Evolutionary conservation across 192 early-diverging fungal species (phyloP).

Genomic region (Phycomyces blakesleeanus): DNA sequence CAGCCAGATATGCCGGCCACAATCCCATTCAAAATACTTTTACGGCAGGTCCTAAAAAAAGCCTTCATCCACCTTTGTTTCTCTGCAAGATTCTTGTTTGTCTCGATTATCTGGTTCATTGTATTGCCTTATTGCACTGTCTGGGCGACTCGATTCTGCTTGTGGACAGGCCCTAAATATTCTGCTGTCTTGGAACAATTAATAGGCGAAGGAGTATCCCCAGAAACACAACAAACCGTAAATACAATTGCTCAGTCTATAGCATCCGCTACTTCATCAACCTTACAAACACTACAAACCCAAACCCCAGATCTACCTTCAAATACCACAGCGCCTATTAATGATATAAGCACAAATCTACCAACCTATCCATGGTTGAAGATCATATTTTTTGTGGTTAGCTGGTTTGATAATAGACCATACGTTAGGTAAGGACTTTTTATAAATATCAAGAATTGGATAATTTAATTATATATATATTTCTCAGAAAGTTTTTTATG

Average conservation of each 20-base stretch:
- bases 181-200: neutral
- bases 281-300: too few species aligned
- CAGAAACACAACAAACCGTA: neutral
- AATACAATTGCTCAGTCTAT: neutral
- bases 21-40: constrained; percentile 58
- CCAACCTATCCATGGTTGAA: neutral
- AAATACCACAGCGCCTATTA: neutral
- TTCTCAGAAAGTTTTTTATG: constrained; percentile 43
- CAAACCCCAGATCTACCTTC: too few species aligned
- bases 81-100: constrained; percentile 57
- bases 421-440: neutral
- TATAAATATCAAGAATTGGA: neutral
- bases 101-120: constrained; percentile 73
- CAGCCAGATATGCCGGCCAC: constrained; percentile 71
- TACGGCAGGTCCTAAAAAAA: constrained; percentile 49
- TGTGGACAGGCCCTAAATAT: constrained; percentile 58
- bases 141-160: constrained; percentile 84
- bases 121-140: constrained; percentile 80
- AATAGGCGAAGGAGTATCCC: neutral
- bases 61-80: constrained; percentile 33
- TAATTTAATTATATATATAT: neutral
- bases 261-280: neutral
- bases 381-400: neutral
- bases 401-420: neutral
- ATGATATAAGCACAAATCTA: neutral